Evolutionary conservation across 805 yeast species (phyloP), one percentile per base, ranked within the genome.

Genomic region (Candida oleophila): DNA sequence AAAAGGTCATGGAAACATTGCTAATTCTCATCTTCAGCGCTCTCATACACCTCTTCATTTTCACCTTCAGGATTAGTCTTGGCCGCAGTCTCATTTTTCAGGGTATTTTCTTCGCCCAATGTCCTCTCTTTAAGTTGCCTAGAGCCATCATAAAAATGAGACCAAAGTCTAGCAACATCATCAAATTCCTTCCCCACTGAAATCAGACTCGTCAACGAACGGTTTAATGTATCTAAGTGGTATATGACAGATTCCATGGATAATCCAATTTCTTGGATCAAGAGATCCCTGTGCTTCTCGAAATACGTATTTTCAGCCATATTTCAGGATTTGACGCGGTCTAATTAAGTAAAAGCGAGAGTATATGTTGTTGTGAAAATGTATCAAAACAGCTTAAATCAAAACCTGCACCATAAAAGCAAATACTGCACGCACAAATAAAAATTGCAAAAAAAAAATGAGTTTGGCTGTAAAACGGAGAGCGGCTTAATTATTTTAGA

Each of bases 101-200:
- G 39, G 21, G 4, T 4, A 22, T 3, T 15, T 5, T 25, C 42
- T 22, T 39, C 18, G 12, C 14, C 12, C 4, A 12, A n/a, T 11
- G 34, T 38, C 14, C 42, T 44, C 22, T 46, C 50, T 34, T 50
- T 51, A 11, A 47, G 48, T 34, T 68, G 68, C 11, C 65, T 67
- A 18, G 72, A 42, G 0, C 82, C 82, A 56, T 80, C 79, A 55
- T 86, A 85, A 56, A 86, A 85, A 33, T 75, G 76, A 30, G 76
- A 68, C 95, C 95, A 87, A 32, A 86, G 68, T n/a, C 74, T 66
- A 2, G 90, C 78, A 14, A 85, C 87, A 43, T 79, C 77, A 47
- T 85, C 87, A 55, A 86, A 87, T 49, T 85, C 91, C 56, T 82
- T 81, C 1, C 94, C 91, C 2, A 87, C 88, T 19, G 85, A 84